Evolutionary conservation across 2,329 filamentous ascomycete genomes (phyloP), one percentile per base, ranked within the genome.

Genomic region (Endoconidiophora polonica): DNA sequence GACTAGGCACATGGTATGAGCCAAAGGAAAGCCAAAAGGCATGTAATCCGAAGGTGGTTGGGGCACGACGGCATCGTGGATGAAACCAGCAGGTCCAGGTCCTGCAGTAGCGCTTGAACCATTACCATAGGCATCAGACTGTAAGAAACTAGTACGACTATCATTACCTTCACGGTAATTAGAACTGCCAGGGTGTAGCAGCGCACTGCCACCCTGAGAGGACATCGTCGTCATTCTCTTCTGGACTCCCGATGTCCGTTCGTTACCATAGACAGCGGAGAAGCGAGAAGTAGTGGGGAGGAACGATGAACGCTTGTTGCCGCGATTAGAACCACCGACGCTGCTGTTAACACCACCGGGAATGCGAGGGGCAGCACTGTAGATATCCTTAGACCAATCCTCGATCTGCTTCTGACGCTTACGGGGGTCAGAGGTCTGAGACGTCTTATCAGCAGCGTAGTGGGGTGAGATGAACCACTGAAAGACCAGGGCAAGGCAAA

Each of bases 321-420:
- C 72, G 48, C 83, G 76, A 55, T 90, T 86, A 38, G 74, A 77
- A 46, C 68, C 66, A 9, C 71, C 72, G 53, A 78, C 74, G 46
- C 76, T 80, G 59, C 77, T 82, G 52, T 77, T 75, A 40, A 82
- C 68, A 58, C 94, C 78, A 16, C 79, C 91, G 3, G 81, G 76
- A 55, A 95, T 72, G 56, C 87, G 83, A 49, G 83, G 80, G 22
- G 87, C 86, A 3, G 90, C 84, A 41, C 87, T 83, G 65, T 98
- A 96, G 58, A 98, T 98, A 60, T 98, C 91, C 56, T 96, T 86
- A 12, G 82, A 83, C 91, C 91, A 98, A 59, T 95, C 90, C 64
- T 98, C 91, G 56, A 98, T 98, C 66, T 96, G 87, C 58, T 83
- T 79, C 57, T 88, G 83, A 53, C 91, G 80, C 66, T 88, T 83